Percentiles rank a stretch among this genome's conserved stretches.
Evolutionary conservation across 164 flowering plant genomes (phyloP).

Genomic region (Piper longum): DNA sequence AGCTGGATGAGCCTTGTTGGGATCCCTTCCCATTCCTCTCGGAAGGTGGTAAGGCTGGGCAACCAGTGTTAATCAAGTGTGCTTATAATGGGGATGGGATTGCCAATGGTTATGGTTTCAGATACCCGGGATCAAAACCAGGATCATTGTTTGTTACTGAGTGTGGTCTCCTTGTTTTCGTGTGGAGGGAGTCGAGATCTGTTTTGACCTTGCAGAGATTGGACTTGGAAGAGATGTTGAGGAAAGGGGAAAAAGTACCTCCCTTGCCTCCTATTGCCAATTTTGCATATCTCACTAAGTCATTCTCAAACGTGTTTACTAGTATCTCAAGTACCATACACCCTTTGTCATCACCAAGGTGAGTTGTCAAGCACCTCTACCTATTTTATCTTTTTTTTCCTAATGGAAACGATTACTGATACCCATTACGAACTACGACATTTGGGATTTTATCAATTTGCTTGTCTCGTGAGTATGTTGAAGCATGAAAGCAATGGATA

Average conservation of each 20-base stretch:
- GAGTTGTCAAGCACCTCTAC: not conserved
- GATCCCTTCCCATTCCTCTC: constrained; percentile 66
- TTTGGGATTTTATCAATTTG: too few relatives aligned
- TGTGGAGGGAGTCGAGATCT: constrained; percentile 73
- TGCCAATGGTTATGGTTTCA: constrained; percentile 89
- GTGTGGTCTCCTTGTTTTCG: constrained; percentile 63
- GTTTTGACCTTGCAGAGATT: constrained; percentile 77
- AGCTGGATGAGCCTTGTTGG: constrained; percentile 46
- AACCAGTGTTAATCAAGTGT: constrained; percentile 29
- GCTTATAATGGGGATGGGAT: constrained; percentile 84
- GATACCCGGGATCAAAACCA: constrained; percentile 95
- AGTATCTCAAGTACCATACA: constrained; percentile 38
- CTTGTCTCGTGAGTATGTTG: too few relatives aligned
- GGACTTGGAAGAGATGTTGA: constrained; percentile 55
- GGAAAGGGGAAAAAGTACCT: constrained; percentile 70
- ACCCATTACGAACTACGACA: too few relatives aligned
- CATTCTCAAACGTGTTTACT: constrained; percentile 75
- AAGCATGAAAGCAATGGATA: too few relatives aligned
- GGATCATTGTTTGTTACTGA: constrained; percentile 67
- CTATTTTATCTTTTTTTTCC: not conserved
- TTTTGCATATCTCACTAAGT: constrained; percentile 79
- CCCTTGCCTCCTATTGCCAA: constrained; percentile 70
- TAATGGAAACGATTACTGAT: too few relatives aligned
- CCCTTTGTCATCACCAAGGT: constrained; percentile 44
- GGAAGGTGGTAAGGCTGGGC: constrained; percentile 32